Percentiles rank a stretch among this genome's conserved stretches.
Conservation (phyloP, 768 basidiomycete species). For the Mrakia blollopis region DNA sequence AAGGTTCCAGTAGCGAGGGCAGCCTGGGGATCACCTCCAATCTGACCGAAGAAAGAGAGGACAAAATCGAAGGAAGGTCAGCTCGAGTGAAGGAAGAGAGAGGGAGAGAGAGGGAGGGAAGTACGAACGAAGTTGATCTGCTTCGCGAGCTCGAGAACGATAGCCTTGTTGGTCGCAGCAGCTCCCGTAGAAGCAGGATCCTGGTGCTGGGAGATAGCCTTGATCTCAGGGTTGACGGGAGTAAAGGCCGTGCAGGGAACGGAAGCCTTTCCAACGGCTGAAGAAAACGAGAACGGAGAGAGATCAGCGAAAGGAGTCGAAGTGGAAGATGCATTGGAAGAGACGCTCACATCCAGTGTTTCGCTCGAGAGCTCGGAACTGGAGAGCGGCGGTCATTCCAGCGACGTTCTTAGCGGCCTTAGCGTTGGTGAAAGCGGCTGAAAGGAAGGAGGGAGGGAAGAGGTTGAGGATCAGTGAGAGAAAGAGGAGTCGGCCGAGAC, state of each 20-base stretch:
- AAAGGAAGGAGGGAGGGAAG: neutral
- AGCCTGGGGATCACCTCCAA: conserved; percentile 59
- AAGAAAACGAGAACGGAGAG: neutral
- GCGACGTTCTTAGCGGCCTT: conserved; percentile 58
- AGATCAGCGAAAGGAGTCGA: neutral
- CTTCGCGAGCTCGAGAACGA: conserved; percentile 58
- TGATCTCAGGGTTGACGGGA: conserved; percentile 62
- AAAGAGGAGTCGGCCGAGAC: neutral
- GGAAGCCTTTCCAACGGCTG: neutral
- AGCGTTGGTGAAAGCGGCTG: conserved; percentile 59
- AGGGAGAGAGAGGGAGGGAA: neutral
- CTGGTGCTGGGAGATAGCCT: conserved; percentile 61
- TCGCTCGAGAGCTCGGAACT: conserved; percentile 62
- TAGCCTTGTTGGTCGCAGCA: conserved; percentile 60
- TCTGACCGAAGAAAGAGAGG: conserved; percentile 9
- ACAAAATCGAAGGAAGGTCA: too few relatives aligned
- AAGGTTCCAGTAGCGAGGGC: conserved; percentile 62
- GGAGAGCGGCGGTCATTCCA: conserved; percentile 57
- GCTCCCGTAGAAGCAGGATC: conserved; percentile 61
- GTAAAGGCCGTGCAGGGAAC: conserved; percentile 48
- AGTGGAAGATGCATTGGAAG: too few relatives aligned
- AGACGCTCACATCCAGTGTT: conserved; percentile 55
- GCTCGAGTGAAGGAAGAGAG: neutral
- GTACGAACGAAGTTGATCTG: conserved; percentile 47
- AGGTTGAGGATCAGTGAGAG: neutral